Conservation (phyloP, 768 basidiomycete species). For the Macrolepiota albuminosa region DNA sequence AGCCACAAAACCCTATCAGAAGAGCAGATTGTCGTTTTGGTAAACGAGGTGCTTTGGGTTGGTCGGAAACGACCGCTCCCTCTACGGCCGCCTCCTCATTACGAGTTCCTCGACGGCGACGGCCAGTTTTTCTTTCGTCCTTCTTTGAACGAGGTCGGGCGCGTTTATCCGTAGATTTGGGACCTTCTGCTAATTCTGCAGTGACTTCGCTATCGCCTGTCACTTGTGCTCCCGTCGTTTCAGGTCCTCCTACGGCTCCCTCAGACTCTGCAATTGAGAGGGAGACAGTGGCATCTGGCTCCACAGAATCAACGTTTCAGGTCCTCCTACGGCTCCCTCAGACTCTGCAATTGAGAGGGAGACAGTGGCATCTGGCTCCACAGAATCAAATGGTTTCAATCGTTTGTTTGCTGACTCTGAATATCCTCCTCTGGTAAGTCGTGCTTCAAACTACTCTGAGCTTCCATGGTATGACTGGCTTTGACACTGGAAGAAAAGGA, state of each 20-base stretch:
- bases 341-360: background rate
- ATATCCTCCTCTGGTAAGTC: slow-evolving; percentile 1
- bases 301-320: background rate
- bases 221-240: background rate
- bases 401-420: slow-evolving; percentile 10
- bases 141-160: slow-evolving; percentile 28
- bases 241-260: background rate
- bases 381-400: slow-evolving; percentile 5
- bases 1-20: slow-evolving; percentile 87
- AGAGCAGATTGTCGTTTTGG: slow-evolving; percentile 86
- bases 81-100: slow-evolving; percentile 25
- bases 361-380: background rate
- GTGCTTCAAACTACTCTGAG: slow-evolving; percentile 10
- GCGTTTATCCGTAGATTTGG: slow-evolving; percentile 4
- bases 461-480: slow-evolving; percentile 8
- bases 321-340: background rate
- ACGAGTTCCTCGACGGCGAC: slow-evolving; percentile 39
- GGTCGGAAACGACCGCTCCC: slow-evolving; percentile 17
- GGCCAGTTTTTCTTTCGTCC: slow-evolving; percentile 31
- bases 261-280: background rate
- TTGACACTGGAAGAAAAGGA: background rate
- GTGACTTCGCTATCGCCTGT: background rate
- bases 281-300: background rate
- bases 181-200: background rate
- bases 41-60: slow-evolving; percentile 49